phyloP scores from a whole-genome alignment of 2,329 filamentous ascomycete species.

The Colletotrichum lini region DNA sequence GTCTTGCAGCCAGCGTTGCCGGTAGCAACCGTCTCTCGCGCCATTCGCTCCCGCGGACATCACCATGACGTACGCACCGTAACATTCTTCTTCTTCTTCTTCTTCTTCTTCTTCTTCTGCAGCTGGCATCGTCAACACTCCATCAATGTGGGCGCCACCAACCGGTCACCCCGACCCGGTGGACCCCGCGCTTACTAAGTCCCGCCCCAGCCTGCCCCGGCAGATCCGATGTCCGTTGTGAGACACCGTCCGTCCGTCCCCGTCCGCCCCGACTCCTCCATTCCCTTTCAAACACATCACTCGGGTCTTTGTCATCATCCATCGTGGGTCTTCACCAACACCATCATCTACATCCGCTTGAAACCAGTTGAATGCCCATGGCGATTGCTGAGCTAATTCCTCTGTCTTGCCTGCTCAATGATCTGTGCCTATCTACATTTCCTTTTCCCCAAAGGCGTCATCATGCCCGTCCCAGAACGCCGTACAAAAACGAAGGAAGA shows the following conservation, averaged over 20 bases:
- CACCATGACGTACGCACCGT: neutral
- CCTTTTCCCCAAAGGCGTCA: constrained; percentile 42
- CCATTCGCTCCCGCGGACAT: neutral
- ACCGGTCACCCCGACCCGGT: constrained; percentile 14
- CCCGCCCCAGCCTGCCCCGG: constrained; percentile 23
- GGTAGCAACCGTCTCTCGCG: neutral
- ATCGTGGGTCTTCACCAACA: too few species aligned
- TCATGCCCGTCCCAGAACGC: constrained; percentile 42
- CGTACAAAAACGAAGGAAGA: constrained; percentile 42
- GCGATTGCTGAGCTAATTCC: constrained; percentile 31
- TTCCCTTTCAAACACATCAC: too few species aligned
- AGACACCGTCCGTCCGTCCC: constrained; percentile 27
- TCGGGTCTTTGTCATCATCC: too few species aligned
- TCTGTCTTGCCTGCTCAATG: constrained; percentile 39
- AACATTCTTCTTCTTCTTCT: too few species aligned
- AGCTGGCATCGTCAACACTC: too few species aligned
- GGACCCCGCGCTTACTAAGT: constrained; percentile 31
- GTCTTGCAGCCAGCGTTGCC: neutral
- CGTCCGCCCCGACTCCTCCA: neutral
- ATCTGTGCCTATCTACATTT: constrained; percentile 42
- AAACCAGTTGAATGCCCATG: constrained; percentile 8
- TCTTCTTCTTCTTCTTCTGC: too few species aligned
- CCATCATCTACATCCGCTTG: neutral
- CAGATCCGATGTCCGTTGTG: constrained; percentile 34
- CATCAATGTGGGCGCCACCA: neutral